These are phyloP conservation scores for Rhododendron molle DNA, from an alignment of 148 eudicot genomes.

Conservation along the genomic window DNA sequence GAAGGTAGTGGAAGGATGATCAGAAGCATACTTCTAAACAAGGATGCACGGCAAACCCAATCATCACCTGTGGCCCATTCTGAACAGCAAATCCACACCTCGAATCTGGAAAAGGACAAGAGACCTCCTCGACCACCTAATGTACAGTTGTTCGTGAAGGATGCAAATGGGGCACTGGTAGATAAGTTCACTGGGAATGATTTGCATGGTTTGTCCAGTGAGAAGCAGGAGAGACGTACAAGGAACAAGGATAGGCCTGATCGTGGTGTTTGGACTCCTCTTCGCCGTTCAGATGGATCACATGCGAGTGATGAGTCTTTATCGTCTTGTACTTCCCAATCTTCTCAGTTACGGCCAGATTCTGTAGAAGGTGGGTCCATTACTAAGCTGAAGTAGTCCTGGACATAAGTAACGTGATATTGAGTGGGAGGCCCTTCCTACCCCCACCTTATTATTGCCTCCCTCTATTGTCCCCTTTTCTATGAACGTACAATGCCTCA, in stretches of 20 bases:
- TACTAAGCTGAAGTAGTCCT: not conserved
- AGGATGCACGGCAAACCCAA: constrained; percentile 49
- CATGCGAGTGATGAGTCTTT: constrained; percentile 54
- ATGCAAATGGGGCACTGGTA: constrained; percentile 45
- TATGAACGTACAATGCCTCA: not conserved
- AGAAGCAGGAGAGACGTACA: constrained; percentile 73
- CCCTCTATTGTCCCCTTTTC: not conserved
- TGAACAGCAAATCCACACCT: constrained; percentile 42
- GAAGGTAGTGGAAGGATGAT: constrained; percentile 83
- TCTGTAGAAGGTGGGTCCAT: constrained; percentile 51
- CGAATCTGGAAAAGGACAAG: constrained; percentile 60
- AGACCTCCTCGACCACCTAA: constrained; percentile 73
- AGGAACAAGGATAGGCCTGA: constrained; percentile 91
- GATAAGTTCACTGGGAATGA: constrained; percentile 46
- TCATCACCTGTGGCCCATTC: constrained; percentile 37
- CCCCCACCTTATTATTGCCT: not conserved
- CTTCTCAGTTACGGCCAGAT: constrained; percentile 28
- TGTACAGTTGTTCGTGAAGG: constrained; percentile 28
- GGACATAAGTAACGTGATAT: not conserved
- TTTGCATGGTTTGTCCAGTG: constrained; percentile 37
- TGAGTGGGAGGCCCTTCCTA: not conserved
- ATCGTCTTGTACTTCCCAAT: constrained; percentile 39
- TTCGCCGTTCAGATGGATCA: constrained; percentile 70
- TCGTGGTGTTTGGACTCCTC: constrained; percentile 91
- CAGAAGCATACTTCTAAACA: constrained; percentile 70